Evolutionary conservation across 306 rosid species (phyloP), one percentile per base, ranked within the genome.

Genomic region (Acacia confusa): DNA sequence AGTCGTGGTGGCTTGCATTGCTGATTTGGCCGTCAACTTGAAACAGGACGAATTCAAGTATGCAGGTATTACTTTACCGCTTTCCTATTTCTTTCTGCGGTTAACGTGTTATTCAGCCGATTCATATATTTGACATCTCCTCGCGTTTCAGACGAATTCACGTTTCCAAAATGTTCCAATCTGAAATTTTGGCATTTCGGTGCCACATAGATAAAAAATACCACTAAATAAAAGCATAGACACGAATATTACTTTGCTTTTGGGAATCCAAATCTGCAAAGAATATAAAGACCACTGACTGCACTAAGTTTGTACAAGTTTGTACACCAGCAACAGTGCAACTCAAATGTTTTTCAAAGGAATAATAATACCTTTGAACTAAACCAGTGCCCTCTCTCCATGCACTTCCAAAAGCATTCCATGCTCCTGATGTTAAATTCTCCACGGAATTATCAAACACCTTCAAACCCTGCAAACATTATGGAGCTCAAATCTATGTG

Each of bases 381-480:
- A 94, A 86, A 78, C 83, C 89, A 11, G 90, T 63, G 76, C 99
- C 85, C 78, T 96, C 99, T 88, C 84, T 88, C 90, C 89, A 93
- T 44, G 99, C 99, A 85, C 82, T 96, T 79, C 97, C 97, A 65
- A 96, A 86, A 60, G 97, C 94, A 75, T 78, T 89, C 99, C 99
- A 96, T 68, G 99, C 97, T 86, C 99, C 99, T 60, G 98, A 89
- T 55, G 99, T 96, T 74, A 96, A 85, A 87, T 88, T 96, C 88
- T 96, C 98, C 84, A 96, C 90, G 34, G 99, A 95, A 84, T 79
- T 88, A 87, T 95, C 99, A 74, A 95, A 85, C 79, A 81, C 98
- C 88, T 92, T 93, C 86, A 95, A 77, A 74, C 96, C 89, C 99
- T 95, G 86, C 69, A 83, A 17, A 75, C 71, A 78, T 69, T 41